Evolutionary conservation across 129 eudicot species (phyloP).

Genomic region (Saposhnikovia divaricata): DNA sequence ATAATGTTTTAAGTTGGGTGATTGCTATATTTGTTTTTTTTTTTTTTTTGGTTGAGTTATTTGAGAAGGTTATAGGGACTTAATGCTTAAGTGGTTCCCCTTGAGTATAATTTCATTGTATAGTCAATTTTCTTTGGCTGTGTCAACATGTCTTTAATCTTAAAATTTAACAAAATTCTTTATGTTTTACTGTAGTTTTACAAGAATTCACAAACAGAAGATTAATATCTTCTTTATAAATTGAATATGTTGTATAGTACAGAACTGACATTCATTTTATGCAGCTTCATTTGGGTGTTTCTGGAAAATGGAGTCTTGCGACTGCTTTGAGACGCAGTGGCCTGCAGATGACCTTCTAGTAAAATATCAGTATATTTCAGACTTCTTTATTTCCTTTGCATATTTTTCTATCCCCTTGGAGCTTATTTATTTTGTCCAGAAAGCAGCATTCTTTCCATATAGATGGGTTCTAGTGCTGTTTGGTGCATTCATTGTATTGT

Average conservation of each 20-base stretch:
- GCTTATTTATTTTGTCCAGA: slow-evolving; percentile 59
- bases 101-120: not conserved
- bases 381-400: slow-evolving; percentile 54
- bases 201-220: not conserved
- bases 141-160: not conserved
- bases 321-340: slow-evolving; percentile 54
- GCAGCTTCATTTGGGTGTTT: slow-evolving; percentile 26
- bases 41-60: not conserved
- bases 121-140: not conserved
- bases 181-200: not conserved
- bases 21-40: not conserved
- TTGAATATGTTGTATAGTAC: too few relatives aligned
- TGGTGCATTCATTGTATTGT: slow-evolving; percentile 57
- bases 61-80: not conserved
- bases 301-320: slow-evolving; percentile 46
- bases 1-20: not conserved
- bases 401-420: slow-evolving; percentile 63
- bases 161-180: not conserved
- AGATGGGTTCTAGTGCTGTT: slow-evolving; percentile 66
- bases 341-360: slow-evolving; percentile 46
- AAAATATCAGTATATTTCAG: slow-evolving; percentile 55
- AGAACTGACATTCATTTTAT: slow-evolving; percentile 12
- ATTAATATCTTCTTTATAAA: not conserved
- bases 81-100: not conserved
- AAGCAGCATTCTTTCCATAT: slow-evolving; percentile 56